Base-by-base conservation (phyloP, 2,329 filamentous ascomycete species). In the Colletotrichum sp. region DNA sequence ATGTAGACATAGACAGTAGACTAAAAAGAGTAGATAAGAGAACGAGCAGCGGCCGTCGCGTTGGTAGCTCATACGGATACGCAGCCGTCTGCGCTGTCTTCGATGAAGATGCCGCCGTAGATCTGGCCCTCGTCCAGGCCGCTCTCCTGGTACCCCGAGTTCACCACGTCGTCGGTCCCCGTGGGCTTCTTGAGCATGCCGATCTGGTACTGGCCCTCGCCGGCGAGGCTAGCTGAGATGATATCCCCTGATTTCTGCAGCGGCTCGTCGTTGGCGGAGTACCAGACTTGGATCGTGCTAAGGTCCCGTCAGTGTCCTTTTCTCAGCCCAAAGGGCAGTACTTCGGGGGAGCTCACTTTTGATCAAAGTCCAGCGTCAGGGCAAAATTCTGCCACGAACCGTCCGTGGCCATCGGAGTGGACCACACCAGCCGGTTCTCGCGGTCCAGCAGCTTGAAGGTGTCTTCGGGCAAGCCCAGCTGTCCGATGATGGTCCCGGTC, bases 141-240 rank as follows among this genome's bases (percentile, higher is more conserved):
- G 21, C 79, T 84, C 79, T 87, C 84, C 79, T 90, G 88, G 77
- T 85, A 90, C 5, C 88, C 89, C 39, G 85, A 81, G 80, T 89
- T 88, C 64, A 88, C 87, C 15, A 90, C 87, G 74, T 90, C 88
- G 79, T 77, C 86, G 81, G 80, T 90, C 79, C 87, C 91, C 0
- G 87, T 88, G 2, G 87, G 87, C 81, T 88, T 92, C 88, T 92
- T 92, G 75, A 92, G 83, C 24, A 92, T 86, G 64, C 91, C 90
- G 36, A 92, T 86, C 82, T 92, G 91, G 82, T 89, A 74, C 8
- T 76, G 74, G 13, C 71, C 74, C 5, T 66, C 7, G 8, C 74
- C 74, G 30, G 65, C 59, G 59, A 76, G 71, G 18, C 75, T 28
- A 5, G 71, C 65, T 32, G 44, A 59, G n/a, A 75, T 26, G 71